Conservation (phyloP, 129 eudicot species). For the Centaurea solstitialis region DNA sequence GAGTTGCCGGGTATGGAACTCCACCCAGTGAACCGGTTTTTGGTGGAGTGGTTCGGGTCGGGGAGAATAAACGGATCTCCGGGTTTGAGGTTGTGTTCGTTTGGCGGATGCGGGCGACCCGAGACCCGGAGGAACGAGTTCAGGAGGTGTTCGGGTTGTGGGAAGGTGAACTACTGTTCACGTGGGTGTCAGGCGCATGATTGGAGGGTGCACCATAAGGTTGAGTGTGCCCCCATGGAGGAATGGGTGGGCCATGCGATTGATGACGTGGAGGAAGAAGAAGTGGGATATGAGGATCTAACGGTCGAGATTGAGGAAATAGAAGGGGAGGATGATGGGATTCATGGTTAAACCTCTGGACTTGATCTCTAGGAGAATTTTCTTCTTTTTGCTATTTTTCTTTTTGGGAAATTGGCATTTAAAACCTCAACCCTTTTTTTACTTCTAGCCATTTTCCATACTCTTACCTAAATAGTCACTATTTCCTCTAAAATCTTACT, state of each 20-base stretch:
- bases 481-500: no score
- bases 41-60: constrained; percentile 47
- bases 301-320: background rate
- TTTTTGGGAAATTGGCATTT: no score
- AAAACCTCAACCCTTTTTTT: no score
- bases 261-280: background rate
- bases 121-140: constrained; percentile 48
- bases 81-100: constrained; percentile 29
- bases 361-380: background rate
- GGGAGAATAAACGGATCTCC: background rate
- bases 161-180: constrained; percentile 44
- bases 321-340: background rate
- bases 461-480: no score
- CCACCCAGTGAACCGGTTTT: constrained; percentile 43
- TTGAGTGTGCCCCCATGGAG: constrained; percentile 28
- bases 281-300: background rate
- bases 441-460: no score
- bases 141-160: constrained; percentile 47
- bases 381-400: background rate
- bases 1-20: constrained; percentile 1
- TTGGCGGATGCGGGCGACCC: constrained; percentile 36
- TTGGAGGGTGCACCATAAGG: constrained; percentile 50
- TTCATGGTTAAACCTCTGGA: background rate
- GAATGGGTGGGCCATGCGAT: background rate
- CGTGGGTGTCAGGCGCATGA: constrained; percentile 54